phyloP scores from a whole-genome alignment of 805 yeast genomes.

The Candida palmyrensis region DNA sequence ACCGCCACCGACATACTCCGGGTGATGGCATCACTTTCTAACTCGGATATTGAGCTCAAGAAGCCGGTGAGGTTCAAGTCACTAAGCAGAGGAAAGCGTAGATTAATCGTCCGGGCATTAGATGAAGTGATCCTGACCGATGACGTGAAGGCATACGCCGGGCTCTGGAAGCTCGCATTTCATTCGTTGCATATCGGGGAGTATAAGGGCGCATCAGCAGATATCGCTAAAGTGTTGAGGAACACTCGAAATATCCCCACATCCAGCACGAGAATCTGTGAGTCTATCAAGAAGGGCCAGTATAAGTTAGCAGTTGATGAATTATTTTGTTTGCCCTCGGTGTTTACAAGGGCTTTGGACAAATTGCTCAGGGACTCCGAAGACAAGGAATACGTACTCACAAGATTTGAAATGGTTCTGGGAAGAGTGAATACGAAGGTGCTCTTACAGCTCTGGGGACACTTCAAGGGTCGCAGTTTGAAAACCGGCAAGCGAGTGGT shows the following conservation, averaged over 20 bases:
- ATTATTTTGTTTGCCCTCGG: conserved; percentile 5
- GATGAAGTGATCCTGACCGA: conserved; percentile 8
- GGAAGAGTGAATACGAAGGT: conserved; percentile 5
- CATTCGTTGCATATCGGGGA: conserved; percentile 10
- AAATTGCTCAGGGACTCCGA: conserved; percentile 7
- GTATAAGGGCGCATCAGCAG: conserved; percentile 4
- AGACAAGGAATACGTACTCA: background rate
- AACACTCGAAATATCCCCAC: conserved; percentile 8
- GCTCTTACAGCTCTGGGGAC: conserved; percentile 7
- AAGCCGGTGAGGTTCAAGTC: conserved; percentile 6
- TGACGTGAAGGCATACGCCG: conserved; percentile 7
- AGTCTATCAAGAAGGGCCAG: conserved; percentile 7
- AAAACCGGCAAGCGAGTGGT: conserved; percentile 4
- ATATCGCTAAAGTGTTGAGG: conserved; percentile 6
- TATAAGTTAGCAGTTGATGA: conserved; percentile 1
- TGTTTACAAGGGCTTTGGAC: conserved; percentile 7
- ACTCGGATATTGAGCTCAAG: conserved; percentile 2
- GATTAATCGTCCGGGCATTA: conserved; percentile 4
- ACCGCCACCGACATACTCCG: conserved; percentile 8
- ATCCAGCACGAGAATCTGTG: conserved; percentile 3
- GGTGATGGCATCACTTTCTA: conserved; percentile 8
- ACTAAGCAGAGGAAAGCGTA: conserved; percentile 5
- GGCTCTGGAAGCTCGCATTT: conserved; percentile 8
- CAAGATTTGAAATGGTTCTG: conserved; percentile 1
- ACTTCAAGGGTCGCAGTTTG: conserved; percentile 6